phyloP scores from a whole-genome alignment of 2,329 filamentous ascomycete species.

The Aureobasidium sp. region DNA sequence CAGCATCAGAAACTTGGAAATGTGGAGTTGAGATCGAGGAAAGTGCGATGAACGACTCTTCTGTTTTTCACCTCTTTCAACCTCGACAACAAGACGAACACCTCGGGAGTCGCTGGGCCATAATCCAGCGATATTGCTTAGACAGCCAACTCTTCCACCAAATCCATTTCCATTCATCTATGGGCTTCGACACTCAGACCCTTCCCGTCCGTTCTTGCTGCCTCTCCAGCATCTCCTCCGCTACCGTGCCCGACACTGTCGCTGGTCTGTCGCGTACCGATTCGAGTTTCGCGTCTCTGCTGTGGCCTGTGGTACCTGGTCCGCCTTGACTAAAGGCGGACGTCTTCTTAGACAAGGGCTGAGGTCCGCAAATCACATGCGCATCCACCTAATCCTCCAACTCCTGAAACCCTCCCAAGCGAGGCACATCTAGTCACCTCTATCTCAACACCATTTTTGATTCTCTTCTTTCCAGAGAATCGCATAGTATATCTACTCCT shows the following conservation, averaged over 20 bases:
- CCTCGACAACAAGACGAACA: background rate
- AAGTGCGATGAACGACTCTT: background rate
- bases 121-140: constrained; percentile 1
- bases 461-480: background rate
- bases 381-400: background rate
- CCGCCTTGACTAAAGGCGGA: constrained; percentile 45
- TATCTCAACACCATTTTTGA: background rate
- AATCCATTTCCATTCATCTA: background rate
- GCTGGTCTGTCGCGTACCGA: constrained; percentile 21
- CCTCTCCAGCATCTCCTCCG: background rate
- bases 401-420: background rate
- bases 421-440: background rate
- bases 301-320: constrained; percentile 38
- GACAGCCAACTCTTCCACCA: background rate
- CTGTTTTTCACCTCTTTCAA: background rate
- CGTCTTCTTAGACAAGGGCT: constrained; percentile 23
- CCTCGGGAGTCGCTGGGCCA: background rate
- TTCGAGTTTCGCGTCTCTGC: constrained; percentile 39
- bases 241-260: background rate
- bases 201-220: constrained; percentile 1
- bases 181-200: constrained; percentile 7
- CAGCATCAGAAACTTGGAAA: background rate
- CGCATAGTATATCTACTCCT: background rate
- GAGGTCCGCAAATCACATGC: background rate
- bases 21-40: constrained; percentile 2